Conservation (phyloP, 2,329 filamentous ascomycete species). For the Aspergillus alliaceus region DNA sequence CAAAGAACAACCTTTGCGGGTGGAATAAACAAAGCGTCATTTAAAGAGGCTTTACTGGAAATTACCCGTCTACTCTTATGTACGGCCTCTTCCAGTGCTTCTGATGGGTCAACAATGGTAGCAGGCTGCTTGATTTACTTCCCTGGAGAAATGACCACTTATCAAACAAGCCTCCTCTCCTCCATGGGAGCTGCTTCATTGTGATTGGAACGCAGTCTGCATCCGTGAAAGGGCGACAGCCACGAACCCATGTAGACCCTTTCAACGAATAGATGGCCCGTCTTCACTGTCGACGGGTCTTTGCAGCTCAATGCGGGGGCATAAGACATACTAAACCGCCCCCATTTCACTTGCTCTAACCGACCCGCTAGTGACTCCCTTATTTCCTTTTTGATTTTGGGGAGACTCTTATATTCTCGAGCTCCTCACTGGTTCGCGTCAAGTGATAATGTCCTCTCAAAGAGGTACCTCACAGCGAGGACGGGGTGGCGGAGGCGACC, state of each 20-base stretch:
- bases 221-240: not conserved
- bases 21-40: not conserved
- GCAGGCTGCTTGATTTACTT: not conserved
- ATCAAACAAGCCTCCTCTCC: not conserved
- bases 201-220: not conserved
- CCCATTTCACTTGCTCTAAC: not conserved
- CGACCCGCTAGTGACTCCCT: not conserved
- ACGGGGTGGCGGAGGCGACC: constrained; percentile 16
- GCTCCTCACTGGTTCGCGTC: not conserved
- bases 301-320: not conserved
- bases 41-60: not conserved
- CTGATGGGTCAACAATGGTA: not conserved
- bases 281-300: not conserved
- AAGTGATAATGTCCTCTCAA: constrained; percentile 14
- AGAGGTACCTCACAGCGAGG: constrained; percentile 17
- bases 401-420: not conserved
- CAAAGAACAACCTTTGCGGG: not conserved
- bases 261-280: not conserved
- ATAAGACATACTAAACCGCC: not conserved
- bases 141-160: not conserved
- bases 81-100: not conserved
- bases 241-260: not conserved
- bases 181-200: not conserved
- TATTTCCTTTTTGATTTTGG: not conserved
- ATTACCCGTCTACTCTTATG: not conserved